Conservation (phyloP, 495 filamentous ascomycete species). For the Hypoxylon fragiforme region DNA sequence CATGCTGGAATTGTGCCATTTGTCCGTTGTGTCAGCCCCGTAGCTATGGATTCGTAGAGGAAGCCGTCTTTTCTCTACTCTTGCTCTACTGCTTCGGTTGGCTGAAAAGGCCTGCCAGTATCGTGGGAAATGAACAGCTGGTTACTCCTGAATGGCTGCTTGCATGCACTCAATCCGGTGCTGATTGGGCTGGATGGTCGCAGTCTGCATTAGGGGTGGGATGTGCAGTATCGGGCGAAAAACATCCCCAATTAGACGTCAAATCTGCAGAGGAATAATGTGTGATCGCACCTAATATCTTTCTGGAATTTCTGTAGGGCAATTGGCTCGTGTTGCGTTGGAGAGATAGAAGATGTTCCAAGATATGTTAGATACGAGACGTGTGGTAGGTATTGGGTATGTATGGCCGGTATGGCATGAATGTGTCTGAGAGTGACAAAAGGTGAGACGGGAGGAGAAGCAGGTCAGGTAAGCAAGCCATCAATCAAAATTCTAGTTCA, state of each 20-base stretch:
- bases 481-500: too few species aligned
- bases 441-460: constrained; percentile 11
- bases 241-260: constrained; percentile 39
- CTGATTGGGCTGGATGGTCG: constrained; percentile 38
- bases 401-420: too few species aligned
- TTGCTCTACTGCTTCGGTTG: constrained; percentile 35
- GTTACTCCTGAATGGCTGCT: constrained; percentile 42
- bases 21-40: constrained; percentile 46
- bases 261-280: constrained; percentile 32
- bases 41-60: constrained; percentile 35
- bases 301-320: constrained; percentile 13
- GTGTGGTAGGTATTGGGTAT: too few species aligned
- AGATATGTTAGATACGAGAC: constrained; percentile 13
- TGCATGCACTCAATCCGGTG: constrained; percentile 33
- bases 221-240: constrained; percentile 40
- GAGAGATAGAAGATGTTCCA: neutral
- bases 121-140: constrained; percentile 39
- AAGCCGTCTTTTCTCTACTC: constrained; percentile 29
- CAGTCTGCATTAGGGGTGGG: constrained; percentile 41
- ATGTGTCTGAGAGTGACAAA: constrained; percentile 4
- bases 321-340: constrained; percentile 19
- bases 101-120: constrained; percentile 35
- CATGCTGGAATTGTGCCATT: constrained; percentile 46
- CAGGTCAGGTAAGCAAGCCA: constrained; percentile 1
- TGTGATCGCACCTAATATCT: constrained; percentile 32